Base-by-base conservation (phyloP, 2,329 filamentous ascomycete genomes). In the Aureobasidium uvarum region DNA sequence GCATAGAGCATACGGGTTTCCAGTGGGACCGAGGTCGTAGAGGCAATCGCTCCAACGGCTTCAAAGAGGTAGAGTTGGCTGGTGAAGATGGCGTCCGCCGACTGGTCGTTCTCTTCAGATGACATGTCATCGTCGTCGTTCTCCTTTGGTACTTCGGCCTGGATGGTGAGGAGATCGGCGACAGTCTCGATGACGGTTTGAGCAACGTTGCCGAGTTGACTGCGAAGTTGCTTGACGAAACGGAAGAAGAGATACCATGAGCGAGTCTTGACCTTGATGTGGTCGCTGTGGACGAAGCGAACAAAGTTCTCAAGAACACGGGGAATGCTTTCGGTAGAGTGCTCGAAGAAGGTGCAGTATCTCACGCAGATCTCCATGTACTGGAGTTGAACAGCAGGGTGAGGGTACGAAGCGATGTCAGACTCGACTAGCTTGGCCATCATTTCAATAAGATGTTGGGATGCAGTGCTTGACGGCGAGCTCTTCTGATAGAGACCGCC, bases 311-410 rank as follows among this genome's bases (percentile, higher is more conserved):
- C 92, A 48, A 99, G 83, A 1, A 95, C 92, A 69, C 88, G 89
- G 1, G 91, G 91, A 58, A 98, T 96, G 67, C 91, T 88, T 25
- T 89, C 83, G 36, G 87, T 83, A 73, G 96, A 90, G 65, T 87
- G 86, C 74, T 98, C 93, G 74, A 99, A 98, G 76, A 97, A 96
- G 33, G 88, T 86, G 74, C 89, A 91, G 78, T 99, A 99, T 59
- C 95, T 89, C 64, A 96, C 93, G 76, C 93, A 96, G 41, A 96
- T 96, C 76, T 99, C 95, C 93, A 99, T 97, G 74, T 96, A 99
- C 78, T 97, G 92, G 25, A 99, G 83, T 69, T 97, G 86, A 60
- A 97, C 93, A 18, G 93, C 92, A 1, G 95, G 94, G 74, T 98
- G 95, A 18, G 89, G 87, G 76, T 94, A 96, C 50, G 84, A 89